These are phyloP conservation scores for Gonapodya sp. DNA, from an alignment of 192 early-diverging fungal species.

Conservation along the genomic window DNA sequence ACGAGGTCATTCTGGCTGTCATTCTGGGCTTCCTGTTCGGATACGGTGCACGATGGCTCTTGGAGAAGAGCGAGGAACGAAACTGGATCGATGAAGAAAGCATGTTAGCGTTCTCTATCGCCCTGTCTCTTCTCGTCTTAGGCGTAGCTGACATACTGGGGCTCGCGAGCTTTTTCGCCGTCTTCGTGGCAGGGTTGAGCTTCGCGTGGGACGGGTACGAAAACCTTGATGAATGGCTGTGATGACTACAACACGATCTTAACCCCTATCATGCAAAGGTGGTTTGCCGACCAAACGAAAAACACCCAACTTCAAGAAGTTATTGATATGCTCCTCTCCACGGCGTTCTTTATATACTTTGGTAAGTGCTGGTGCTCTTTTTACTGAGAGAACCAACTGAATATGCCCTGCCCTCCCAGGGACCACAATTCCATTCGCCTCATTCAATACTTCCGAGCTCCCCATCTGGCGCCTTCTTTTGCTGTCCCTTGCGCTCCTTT, in stretches of 20 bases:
- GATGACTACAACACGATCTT: neutral
- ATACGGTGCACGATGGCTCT: slow-evolving; percentile 48
- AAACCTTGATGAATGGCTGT: too few relatives aligned
- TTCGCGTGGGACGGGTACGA: slow-evolving; percentile 81
- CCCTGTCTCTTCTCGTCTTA: slow-evolving; percentile 58
- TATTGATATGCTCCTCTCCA: slow-evolving; percentile 77
- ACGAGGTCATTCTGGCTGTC: slow-evolving; percentile 62
- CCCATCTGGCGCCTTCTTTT: slow-evolving; percentile 61
- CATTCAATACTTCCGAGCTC: slow-evolving; percentile 43
- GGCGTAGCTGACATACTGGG: slow-evolving; percentile 65
- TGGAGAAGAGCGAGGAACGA: slow-evolving; percentile 54
- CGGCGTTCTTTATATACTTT: slow-evolving; percentile 83
- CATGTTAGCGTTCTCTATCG: slow-evolving; percentile 70
- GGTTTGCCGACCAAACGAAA: slow-evolving; percentile 74
- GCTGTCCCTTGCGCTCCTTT: slow-evolving; percentile 48
- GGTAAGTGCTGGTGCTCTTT: slow-evolving; percentile 45
- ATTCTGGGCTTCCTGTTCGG: slow-evolving; percentile 67
- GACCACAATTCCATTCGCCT: slow-evolving; percentile 40
- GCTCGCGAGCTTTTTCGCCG: slow-evolving; percentile 65
- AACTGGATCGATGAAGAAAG: slow-evolving; percentile 82
- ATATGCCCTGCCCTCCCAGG: neutral
- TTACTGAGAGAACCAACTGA: neutral
- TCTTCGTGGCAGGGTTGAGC: slow-evolving; percentile 67
- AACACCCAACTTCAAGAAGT: slow-evolving; percentile 83
- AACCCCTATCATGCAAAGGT: slow-evolving; percentile 30